phyloP scores from a whole-genome alignment of 768 basidiomycete species.

The Mycena belliarum region DNA sequence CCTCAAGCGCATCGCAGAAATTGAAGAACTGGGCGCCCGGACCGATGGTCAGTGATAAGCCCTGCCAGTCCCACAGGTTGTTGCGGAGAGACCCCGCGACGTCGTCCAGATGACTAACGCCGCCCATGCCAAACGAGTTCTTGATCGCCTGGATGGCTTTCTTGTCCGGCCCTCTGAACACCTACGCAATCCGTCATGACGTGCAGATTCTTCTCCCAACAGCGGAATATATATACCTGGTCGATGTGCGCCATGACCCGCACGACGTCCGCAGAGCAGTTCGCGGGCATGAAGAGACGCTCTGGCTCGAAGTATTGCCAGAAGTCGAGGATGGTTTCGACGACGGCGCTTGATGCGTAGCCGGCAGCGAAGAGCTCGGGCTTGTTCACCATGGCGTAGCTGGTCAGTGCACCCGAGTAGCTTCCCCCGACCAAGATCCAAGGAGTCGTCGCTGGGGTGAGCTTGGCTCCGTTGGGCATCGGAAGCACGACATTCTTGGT shows the following conservation, averaged over 20 bases:
- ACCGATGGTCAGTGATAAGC: constrained; percentile 52
- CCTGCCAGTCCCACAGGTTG: constrained; percentile 71
- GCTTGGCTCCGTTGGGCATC: constrained; percentile 62
- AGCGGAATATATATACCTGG: constrained; percentile 30
- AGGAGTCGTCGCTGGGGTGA: constrained; percentile 56
- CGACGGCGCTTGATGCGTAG: constrained; percentile 69
- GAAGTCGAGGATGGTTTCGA: constrained; percentile 64
- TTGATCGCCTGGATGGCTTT: constrained; percentile 56
- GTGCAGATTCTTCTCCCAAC: too few relatives aligned
- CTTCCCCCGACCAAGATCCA: constrained; percentile 56
- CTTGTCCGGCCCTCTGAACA: constrained; percentile 45
- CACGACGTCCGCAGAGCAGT: constrained; percentile 75
- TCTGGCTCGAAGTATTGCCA: constrained; percentile 78
- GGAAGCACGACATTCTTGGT: constrained; percentile 65
- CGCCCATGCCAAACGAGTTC: constrained; percentile 56
- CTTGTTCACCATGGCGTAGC: constrained; percentile 71
- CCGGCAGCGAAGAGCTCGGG: constrained; percentile 64
- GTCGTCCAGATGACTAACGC: constrained; percentile 63
- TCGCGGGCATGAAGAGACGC: constrained; percentile 63
- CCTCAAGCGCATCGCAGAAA: constrained; percentile 71
- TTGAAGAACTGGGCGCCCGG: constrained; percentile 49
- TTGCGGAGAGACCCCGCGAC: constrained; percentile 61
- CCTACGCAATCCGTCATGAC: constrained; percentile 9
- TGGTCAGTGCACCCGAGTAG: constrained; percentile 49
- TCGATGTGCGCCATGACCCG: constrained; percentile 65